phyloP scores from a whole-genome alignment of 1,284 basidiomycete species.

The Pisolithus thermaeus region DNA sequence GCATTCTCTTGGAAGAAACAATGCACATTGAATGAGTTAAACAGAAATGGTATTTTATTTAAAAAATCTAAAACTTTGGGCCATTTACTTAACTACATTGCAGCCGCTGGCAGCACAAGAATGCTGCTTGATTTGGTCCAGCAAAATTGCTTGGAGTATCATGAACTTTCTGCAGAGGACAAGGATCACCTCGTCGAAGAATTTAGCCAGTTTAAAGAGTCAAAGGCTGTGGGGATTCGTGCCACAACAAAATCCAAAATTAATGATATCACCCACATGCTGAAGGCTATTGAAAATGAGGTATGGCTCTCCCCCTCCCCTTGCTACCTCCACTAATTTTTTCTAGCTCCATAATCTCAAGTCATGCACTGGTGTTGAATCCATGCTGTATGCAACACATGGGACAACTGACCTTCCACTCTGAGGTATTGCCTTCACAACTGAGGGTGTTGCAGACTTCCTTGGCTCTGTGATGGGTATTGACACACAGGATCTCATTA shows the following conservation, averaged over 20 bases:
- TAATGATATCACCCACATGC: background rate
- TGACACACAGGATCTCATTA: background rate
- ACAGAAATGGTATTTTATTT: background rate
- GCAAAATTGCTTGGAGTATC: background rate
- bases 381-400: background rate
- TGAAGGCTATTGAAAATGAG: background rate
- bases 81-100: background rate
- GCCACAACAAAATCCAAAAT: background rate
- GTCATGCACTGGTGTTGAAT: background rate
- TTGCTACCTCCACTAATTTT: background rate
- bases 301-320: background rate
- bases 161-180: background rate
- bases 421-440: background rate
- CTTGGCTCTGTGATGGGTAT: background rate
- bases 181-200: background rate
- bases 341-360: background rate
- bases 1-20: conserved; percentile 5
- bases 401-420: background rate
- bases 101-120: background rate
- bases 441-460: background rate
- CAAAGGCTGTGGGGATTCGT: too few species aligned
- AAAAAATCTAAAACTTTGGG: background rate
- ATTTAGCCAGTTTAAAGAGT: background rate
- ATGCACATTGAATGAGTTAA: too few species aligned
- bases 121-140: background rate